Evolutionary conservation across 2,329 filamentous ascomycete species (phyloP).

Genomic region (Calonectria fujianensis): DNA sequence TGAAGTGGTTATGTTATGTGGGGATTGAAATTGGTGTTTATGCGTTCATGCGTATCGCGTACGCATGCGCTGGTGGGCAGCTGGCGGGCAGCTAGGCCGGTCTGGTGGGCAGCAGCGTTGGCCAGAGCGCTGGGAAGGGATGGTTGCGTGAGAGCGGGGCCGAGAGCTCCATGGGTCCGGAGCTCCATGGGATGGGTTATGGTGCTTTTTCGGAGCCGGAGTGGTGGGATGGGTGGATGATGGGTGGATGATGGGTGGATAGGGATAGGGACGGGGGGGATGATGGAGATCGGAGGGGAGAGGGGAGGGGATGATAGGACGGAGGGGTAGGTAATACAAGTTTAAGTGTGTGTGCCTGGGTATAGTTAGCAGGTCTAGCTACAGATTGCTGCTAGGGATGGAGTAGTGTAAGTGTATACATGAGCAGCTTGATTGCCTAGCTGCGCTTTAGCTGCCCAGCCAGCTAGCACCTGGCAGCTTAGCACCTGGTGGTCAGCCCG

Average conservation of each 20-base stretch:
- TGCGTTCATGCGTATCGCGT: constrained; percentile 54
- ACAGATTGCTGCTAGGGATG: background rate
- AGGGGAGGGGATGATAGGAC: background rate
- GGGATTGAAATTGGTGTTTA: constrained; percentile 56
- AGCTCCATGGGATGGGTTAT: background rate
- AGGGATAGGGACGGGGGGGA: background rate
- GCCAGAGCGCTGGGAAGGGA: constrained; percentile 21
- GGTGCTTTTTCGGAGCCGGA: constrained; percentile 13
- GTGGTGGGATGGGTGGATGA: constrained; percentile 3
- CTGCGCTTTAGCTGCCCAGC: background rate
- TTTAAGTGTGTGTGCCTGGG: background rate
- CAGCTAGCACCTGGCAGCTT: background rate
- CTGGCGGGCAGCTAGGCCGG: background rate
- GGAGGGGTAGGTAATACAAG: constrained; percentile 6
- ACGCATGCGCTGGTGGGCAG: constrained; percentile 33
- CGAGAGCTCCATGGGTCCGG: background rate
- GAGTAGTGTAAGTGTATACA: background rate
- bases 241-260: background rate
- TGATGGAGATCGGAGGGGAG: background rate
- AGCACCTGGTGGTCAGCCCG: background rate
- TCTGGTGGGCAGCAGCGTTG: constrained; percentile 1
- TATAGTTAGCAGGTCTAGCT: background rate
- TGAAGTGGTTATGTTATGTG: constrained; percentile 51
- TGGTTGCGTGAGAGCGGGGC: constrained; percentile 8
- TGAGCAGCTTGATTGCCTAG: background rate